Percentiles rank a stretch among this genome's conserved stretches.
Evolutionary conservation across 1,139 yeast species (phyloP).

Genomic region (Blastobotrys apis): DNA sequence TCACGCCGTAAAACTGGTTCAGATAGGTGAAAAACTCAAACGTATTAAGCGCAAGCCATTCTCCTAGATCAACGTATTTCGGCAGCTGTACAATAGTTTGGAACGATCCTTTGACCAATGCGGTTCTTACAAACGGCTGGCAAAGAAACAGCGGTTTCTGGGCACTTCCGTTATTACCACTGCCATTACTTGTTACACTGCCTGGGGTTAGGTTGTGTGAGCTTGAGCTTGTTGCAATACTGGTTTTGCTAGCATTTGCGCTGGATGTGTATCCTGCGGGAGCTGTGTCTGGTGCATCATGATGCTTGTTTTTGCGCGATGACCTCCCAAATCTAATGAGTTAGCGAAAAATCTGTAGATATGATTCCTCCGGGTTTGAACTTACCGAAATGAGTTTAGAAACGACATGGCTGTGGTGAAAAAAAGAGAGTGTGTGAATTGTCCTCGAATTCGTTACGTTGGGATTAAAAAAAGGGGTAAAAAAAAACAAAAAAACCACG

Average conservation of each 20-base stretch:
- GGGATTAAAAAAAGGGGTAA: neutral
- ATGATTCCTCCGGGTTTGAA: conserved; percentile 17
- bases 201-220: conserved; percentile 12
- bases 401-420: conserved; percentile 38
- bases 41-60: conserved; percentile 91
- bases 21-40: conserved; percentile 85
- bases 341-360: conserved; percentile 26
- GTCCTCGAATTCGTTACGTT: conserved; percentile 3
- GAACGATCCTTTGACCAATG: conserved; percentile 95
- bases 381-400: conserved; percentile 42
- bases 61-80: conserved; percentile 87
- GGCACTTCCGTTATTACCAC: conserved; percentile 12
- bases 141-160: conserved; percentile 65
- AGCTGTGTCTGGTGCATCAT: conserved; percentile 9
- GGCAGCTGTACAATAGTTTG: conserved; percentile 94
- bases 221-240: conserved; percentile 18
- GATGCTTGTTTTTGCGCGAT: conserved; percentile 45
- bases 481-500: conserved; percentile 7
- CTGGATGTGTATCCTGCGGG: conserved; percentile 4
- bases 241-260: conserved; percentile 7
- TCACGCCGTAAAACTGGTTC: conserved; percentile 81
- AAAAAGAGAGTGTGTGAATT: neutral
- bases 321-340: conserved; percentile 61
- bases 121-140: conserved; percentile 91
- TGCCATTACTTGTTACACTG: too few relatives aligned